Percentiles rank a stretch among this genome's conserved stretches.
Conservation (phyloP, 371 early-diverging fungal species). For the Syncephalastrum racemosum region DNA sequence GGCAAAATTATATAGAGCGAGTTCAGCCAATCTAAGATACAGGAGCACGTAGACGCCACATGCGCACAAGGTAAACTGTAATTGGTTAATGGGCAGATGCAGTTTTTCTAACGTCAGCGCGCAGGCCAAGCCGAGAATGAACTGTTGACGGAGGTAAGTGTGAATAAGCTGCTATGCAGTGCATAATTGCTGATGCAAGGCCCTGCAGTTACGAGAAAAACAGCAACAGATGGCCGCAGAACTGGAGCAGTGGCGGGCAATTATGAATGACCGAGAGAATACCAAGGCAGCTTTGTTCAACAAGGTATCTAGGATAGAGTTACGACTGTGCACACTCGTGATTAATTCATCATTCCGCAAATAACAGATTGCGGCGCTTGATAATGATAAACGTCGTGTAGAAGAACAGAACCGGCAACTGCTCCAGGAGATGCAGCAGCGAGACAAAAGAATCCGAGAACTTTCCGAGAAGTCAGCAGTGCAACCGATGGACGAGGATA, state of each 20-base stretch:
- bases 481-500: slow-evolving; percentile 10
- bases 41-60: neutral
- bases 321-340: no score
- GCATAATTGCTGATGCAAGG: slow-evolving; percentile 7
- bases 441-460: slow-evolving; percentile 13
- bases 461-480: slow-evolving; percentile 2
- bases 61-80: neutral
- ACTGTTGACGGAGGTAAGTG: no score
- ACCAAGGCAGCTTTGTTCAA: slow-evolving; percentile 20
- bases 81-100: no score
- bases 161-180: no score
- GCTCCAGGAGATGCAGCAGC: slow-evolving; percentile 15
- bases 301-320: slow-evolving; percentile 20
- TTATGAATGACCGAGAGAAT: slow-evolving; percentile 23
- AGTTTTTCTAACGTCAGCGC: no score
- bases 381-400: slow-evolving; percentile 32
- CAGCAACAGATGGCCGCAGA: slow-evolving; percentile 25
- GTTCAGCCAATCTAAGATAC: slow-evolving; percentile 16
- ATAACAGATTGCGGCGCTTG: slow-evolving; percentile 33
- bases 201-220: neutral
- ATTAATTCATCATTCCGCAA: neutral
- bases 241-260: slow-evolving; percentile 19
- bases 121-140: no score
- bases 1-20: slow-evolving; percentile 14
- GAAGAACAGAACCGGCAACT: slow-evolving; percentile 22